Conservation (phyloP, 208 protist species). For the Porcisia hertigi region DNA sequence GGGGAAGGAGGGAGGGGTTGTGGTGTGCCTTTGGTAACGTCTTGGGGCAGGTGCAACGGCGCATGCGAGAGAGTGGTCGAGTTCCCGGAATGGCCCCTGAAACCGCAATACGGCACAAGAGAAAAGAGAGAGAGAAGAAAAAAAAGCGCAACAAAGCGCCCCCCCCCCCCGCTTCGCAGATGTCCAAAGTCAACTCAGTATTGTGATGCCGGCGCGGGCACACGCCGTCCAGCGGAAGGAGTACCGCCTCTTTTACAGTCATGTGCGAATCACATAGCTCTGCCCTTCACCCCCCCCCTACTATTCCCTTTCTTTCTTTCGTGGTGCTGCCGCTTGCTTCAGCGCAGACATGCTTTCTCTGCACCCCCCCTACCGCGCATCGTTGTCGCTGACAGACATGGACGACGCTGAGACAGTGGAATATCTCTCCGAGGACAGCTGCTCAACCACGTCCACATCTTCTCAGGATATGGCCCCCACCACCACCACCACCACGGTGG, state of each 20-base stretch:
- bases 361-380: neutral
- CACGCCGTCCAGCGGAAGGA: neutral
- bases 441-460: constrained; percentile 14
- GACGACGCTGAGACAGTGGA: constrained; percentile 27
- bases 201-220: neutral
- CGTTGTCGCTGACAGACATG: constrained; percentile 4
- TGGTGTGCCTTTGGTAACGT: too few species aligned
- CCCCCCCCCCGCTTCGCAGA: neutral
- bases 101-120: neutral
- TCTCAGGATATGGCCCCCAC: neutral
- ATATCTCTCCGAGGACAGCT: constrained; percentile 28
- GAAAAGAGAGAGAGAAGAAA: neutral
- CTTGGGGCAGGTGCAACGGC: too few species aligned
- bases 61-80: too few species aligned
- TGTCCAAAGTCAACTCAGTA: neutral
- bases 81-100: too few species aligned
- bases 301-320: neutral
- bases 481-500: neutral
- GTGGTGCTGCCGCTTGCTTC: neutral
- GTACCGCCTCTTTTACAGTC: neutral
- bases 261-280: too few species aligned
- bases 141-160: neutral
- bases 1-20: too few species aligned
- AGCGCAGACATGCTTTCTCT: neutral
- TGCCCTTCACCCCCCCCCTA: neutral